These are phyloP conservation scores for Syzygium oleosum DNA, from an alignment of 345 rosid species.

Conservation along the genomic window DNA sequence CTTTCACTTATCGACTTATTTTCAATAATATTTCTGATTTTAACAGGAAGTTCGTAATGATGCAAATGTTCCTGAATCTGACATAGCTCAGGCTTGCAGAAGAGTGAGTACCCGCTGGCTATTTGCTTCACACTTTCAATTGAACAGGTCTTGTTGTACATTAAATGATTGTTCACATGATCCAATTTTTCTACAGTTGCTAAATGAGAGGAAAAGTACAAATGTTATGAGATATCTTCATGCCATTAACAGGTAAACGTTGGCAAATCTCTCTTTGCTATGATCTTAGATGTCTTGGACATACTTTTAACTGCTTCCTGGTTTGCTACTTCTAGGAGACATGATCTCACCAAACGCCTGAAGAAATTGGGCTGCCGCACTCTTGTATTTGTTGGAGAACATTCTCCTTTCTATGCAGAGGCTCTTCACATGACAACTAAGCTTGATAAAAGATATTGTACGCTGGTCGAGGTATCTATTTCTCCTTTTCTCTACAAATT, in stretches of 20 bases:
- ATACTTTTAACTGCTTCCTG: background rate
- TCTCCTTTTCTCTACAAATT: background rate
- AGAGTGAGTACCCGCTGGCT: conserved; percentile 28
- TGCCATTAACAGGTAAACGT: conserved; percentile 43
- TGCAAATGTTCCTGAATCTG: conserved; percentile 77
- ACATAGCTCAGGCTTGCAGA: conserved; percentile 81
- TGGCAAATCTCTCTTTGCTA: background rate
- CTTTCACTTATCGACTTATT: background rate
- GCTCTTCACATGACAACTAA: conserved; percentile 71
- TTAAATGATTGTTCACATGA: background rate
- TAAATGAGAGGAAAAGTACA: conserved; percentile 68
- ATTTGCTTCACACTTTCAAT: background rate
- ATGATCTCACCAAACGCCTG: conserved; percentile 62
- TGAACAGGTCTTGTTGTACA: background rate
- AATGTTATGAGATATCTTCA: conserved; percentile 62
- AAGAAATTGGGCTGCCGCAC: conserved; percentile 74
- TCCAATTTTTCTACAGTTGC: conserved; percentile 32
- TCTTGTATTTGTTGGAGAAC: conserved; percentile 80
- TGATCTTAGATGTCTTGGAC: background rate
- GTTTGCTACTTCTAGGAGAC: conserved; percentile 45
- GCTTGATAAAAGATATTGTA: conserved; percentile 72
- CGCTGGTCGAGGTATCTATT: conserved; percentile 78
- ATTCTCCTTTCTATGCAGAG: conserved; percentile 78
- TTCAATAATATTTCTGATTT: background rate
- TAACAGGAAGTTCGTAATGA: conserved; percentile 79